Base-by-base conservation (phyloP, 2,329 filamentous ascomycete genomes). In the Ilyonectria mors-panacis region DNA sequence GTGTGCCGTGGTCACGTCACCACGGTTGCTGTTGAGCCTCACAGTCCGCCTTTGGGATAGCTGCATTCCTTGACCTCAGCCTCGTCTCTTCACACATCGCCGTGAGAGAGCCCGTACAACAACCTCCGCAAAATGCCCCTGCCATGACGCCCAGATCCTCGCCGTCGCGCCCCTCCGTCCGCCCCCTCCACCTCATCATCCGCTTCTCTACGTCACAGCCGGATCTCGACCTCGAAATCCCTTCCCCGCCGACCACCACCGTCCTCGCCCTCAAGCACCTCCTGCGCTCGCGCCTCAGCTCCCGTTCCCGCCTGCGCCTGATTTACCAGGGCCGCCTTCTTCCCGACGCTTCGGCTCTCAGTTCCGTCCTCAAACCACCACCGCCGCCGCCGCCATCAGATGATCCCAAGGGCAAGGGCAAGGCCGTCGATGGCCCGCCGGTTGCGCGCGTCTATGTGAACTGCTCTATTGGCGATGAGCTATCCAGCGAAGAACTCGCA, bases 261-360 rank as follows among this genome's bases (percentile, higher is more conserved):
- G 89, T 94, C 60, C 88, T 94, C 62, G 89, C 92, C 2, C 87
- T 98, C 64, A 97, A 97, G 81, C 91, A 93, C 74, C 86, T 92
- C 58, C 93, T 98, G 77, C 94, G 96, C 72, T 81, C 85, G 9
- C 87, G 92, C 51, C 88, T 98, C 23, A 86, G 91, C 6, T 88
- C 90, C 15, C 85, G 88, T 47, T 90, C 89, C 69, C 92, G 94
- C 39, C 88, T 98, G 35, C 94, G 95, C 66, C 90, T 99, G 70
- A 98, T 98, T 79, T 91, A 97, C 80, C 89, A 93, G 57, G 96
- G 96, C 68, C 94, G 93, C 77, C 92, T 97, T 66, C 90, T 98
- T 56, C 87, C 91, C 71, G 95, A 98, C 79, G 82, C 85, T 39
- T 86, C 89, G 10, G 87, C 93, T 6, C 85, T 99, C 28, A 86